Evolutionary conservation across 257 asterid species (phyloP).

Genomic region (Fraxinus cuspidata): DNA sequence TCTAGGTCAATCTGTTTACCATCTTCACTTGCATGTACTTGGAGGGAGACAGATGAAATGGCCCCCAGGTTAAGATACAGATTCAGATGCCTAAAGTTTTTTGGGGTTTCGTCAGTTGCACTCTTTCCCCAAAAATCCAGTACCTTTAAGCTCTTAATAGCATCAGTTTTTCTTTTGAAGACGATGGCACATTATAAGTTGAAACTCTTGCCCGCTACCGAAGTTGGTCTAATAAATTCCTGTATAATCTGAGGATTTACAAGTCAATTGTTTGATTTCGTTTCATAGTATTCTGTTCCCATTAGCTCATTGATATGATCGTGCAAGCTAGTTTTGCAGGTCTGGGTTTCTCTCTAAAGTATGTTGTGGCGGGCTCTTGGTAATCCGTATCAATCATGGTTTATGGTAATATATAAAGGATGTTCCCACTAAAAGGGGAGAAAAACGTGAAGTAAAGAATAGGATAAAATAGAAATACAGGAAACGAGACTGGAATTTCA

Average conservation of each 20-base stretch:
- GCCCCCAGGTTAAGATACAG: slow-evolving; percentile 80
- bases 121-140: background rate
- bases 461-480: background rate
- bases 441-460: background rate
- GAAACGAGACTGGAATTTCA: background rate
- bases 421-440: background rate
- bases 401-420: background rate
- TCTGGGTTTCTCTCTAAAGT: too few species aligned
- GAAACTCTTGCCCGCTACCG: background rate
- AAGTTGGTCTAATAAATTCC: background rate
- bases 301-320: background rate
- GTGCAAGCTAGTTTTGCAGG: background rate
- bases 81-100: background rate
- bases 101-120: background rate
- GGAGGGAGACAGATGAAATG: slow-evolving; percentile 97
- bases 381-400: background rate
- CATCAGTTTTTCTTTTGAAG: background rate
- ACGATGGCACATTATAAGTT: background rate
- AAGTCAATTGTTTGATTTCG: background rate
- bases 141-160: slow-evolving; percentile 4
- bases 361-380: too few species aligned
- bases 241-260: background rate
- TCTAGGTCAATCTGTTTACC: slow-evolving; percentile 95
- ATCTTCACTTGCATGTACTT: slow-evolving; percentile 93
- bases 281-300: background rate